Percentiles rank a stretch among this genome's conserved stretches.
phyloP scores from a whole-genome alignment of 768 basidiomycete genomes.

The Naganishia friedmannii region DNA sequence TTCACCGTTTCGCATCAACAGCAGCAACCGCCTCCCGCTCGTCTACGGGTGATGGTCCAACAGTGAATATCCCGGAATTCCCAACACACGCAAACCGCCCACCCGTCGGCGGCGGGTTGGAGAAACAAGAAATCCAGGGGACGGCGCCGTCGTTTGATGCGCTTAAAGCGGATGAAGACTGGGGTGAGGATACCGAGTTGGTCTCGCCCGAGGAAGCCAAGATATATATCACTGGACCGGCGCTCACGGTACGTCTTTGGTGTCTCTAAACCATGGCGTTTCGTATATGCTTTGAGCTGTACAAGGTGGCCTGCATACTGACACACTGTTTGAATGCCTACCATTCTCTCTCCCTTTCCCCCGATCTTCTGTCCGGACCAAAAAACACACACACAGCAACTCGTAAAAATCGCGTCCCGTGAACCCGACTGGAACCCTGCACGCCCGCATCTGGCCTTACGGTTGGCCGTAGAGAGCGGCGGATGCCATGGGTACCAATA shows the following conservation, averaged over 20 bases:
- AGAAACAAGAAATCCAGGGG: constrained; percentile 31
- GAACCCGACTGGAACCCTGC: constrained; percentile 53
- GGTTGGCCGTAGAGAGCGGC: constrained; percentile 84
- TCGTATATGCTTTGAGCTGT: too few relatives aligned
- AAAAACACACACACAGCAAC: constrained; percentile 66
- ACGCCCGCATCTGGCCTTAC: constrained; percentile 65
- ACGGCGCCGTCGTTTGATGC: constrained; percentile 42
- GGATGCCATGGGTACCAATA: constrained; percentile 98
- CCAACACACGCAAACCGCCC: not conserved
- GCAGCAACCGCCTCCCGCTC: not conserved
- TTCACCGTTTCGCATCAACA: constrained; percentile 4
- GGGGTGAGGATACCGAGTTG: constrained; percentile 43
- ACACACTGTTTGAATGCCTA: not conserved
- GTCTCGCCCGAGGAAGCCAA: constrained; percentile 40
- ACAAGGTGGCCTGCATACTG: too few relatives aligned
- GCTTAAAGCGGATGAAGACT: constrained; percentile 46
- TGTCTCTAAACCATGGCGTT: too few relatives aligned
- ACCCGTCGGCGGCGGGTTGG: not conserved
- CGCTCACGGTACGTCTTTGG: constrained; percentile 38
- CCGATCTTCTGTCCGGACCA: too few relatives aligned
- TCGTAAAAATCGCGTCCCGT: constrained; percentile 65
- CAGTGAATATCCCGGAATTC: not conserved
- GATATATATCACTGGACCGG: constrained; percentile 42
- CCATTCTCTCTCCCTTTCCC: not conserved
- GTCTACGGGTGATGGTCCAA: not conserved